These are phyloP conservation scores for Lathyrus sativus DNA, from an alignment of 306 rosid genomes.

Conservation along the genomic window DNA sequence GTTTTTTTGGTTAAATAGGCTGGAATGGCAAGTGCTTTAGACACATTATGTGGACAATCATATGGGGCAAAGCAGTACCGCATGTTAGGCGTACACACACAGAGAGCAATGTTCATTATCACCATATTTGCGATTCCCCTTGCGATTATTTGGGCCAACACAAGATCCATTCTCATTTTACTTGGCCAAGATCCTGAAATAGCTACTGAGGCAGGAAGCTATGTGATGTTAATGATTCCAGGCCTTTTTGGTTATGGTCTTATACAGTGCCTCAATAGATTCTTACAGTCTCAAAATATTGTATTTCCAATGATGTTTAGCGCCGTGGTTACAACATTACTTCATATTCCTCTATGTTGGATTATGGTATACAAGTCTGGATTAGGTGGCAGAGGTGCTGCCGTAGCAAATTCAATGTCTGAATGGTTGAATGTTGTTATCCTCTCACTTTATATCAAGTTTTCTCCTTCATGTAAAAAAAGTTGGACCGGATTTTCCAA, in stretches of 20 bases:
- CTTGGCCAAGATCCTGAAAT: conserved; percentile 66
- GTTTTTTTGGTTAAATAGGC: conserved; percentile 34
- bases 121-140: conserved; percentile 51
- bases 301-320: conserved; percentile 68
- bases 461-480: conserved; percentile 10
- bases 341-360: conserved; percentile 44
- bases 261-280: conserved; percentile 65
- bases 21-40: conserved; percentile 81
- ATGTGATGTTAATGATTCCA: conserved; percentile 59
- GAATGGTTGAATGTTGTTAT: background rate
- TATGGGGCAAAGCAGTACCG: conserved; percentile 73
- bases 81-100: conserved; percentile 68
- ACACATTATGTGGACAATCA: conserved; percentile 71
- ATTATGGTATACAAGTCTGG: background rate
- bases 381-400: background rate
- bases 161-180: conserved; percentile 47
- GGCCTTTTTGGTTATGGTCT: conserved; percentile 56
- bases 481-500: conserved; percentile 44
- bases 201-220: conserved; percentile 57
- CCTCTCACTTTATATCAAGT: background rate
- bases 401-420: background rate
- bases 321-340: conserved; percentile 47
- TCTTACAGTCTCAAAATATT: conserved; percentile 66
- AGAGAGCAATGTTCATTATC: conserved; percentile 70
- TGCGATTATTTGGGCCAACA: conserved; percentile 61